A percentile compares a stretch with the other conserved stretches of the same genome.
Evolutionary conservation across 2,329 filamentous ascomycete genomes (phyloP).

Genomic region (Diaporthe eres): DNA sequence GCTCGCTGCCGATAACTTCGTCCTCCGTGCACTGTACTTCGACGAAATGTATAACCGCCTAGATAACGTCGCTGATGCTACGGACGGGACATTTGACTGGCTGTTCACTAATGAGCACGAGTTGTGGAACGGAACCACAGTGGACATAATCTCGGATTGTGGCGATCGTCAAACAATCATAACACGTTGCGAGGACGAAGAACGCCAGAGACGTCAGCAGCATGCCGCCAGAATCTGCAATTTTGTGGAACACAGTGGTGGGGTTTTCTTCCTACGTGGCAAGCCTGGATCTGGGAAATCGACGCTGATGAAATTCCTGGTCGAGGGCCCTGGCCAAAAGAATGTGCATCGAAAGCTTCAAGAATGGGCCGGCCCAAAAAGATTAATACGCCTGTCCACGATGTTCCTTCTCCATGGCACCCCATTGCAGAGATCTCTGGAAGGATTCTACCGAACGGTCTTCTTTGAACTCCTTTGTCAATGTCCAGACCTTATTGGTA

Average conservation of each 20-base stretch:
- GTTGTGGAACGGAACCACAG: too few relatives aligned
- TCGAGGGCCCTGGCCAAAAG: neutral
- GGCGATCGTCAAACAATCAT: too few relatives aligned
- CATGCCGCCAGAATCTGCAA: neutral
- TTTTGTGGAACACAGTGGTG: neutral
- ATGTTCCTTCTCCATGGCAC: neutral
- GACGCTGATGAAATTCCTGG: neutral
- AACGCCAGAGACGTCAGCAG: neutral
- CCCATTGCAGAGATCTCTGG: neutral
- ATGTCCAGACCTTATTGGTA: neutral
- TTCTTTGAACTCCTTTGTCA: neutral
- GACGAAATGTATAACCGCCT: neutral
- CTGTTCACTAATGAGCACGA: neutral
- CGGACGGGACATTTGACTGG: neutral
- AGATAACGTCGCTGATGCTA: neutral
- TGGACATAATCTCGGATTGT: too few relatives aligned
- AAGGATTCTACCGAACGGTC: neutral
- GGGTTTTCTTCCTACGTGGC: neutral
- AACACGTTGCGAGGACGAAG: neutral
- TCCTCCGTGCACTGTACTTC: neutral
- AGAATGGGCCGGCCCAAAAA: neutral
- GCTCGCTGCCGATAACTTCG: neutral
- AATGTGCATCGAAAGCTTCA: neutral
- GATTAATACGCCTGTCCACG: neutral
- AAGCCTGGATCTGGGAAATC: neutral